Base-by-base conservation (phyloP, 1,139 yeast species). In the Saccharomyces pastorianus region DNA sequence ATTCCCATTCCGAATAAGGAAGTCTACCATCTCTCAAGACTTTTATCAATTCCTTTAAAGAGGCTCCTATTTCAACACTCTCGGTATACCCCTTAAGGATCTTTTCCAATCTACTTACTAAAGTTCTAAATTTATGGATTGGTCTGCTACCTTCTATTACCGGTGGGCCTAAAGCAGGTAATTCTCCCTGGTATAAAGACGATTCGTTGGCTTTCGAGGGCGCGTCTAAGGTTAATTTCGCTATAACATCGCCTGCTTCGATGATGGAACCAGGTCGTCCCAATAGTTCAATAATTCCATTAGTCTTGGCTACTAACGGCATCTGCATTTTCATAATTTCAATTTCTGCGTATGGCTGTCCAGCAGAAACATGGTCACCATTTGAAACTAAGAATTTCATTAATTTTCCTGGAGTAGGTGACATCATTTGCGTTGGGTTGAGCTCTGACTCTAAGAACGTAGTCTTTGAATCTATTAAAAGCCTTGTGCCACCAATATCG, bases 291-390 rank as follows among this genome's bases (percentile, higher is more conserved):
- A 90, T 89, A 57, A 82, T 77, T 78, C 99, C 99, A 67, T 88
- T 85, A 71, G 91, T 99, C 71, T 84, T 89, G 34, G 97, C 93
- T 66, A 89, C 77, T 67, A 91, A 78, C 52, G 95, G 95, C 95
- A 88, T 88, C 71, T 88, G 86, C 98, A 91, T 91, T 75, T 93
- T 93, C 99, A 93, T 93, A 63, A 93, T 99, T 76, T 93, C 99
- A 56, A 93, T 96, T 75, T 93, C 99, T 50, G 99, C 99, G 68
- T 83, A 95, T 50, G 97, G 84, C 74, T 93, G 96, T 58, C 99
- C 99, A 58, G 95, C 84, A 58, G 75, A 75, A 64, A 93, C 82
- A 66, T 91, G 98, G 61, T 91, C 99, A 62, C 99, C 99, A 64
- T 87, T 87, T 69, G 93, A 98, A 58, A 93, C 96, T 65, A 93